Base-by-base conservation (phyloP, 257 asterid species). In the Ilex aquifolium region DNA sequence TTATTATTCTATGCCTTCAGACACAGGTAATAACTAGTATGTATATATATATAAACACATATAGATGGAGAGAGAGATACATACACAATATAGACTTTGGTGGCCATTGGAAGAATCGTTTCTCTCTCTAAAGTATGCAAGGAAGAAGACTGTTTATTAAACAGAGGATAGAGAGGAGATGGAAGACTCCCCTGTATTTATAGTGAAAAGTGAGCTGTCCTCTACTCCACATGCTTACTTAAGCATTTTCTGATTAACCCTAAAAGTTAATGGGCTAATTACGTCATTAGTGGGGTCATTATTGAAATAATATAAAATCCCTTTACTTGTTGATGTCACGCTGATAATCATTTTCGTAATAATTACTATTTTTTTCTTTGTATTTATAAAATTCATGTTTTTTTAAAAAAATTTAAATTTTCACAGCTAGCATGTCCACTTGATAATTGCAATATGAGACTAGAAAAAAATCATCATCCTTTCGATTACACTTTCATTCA, bases 31-130 rank as follows among this genome's bases (percentile, higher is more conserved):
- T 21, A 21, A 21, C 27, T 21, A 21, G 27, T 21, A 21, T 21
- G 27, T 21, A 21, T 21, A 21, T 21, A 21, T 21, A 21, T 21
- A 21, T 21, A 21, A 21, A 21, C 27, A 21, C 27, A 21, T 21
- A 21, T 21, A 21, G 27, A 1, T 21, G 27, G 27, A 21, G 27
- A 21, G 27, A 21, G 31, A 67, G 16, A 65, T n/a, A 53, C 89
- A 4, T 80, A 87, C 95, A 87, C 76, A 40, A 87, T 75, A 73
- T 84, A 82, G 14, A 87, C 74, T 75, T 84, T 82, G 76, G 72
- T 58, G 2, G 91, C 95, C 95, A 87, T 83, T 78, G 75, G 65
- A 65, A 36, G 30, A 42, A 56, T 40, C 51, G 15, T 1, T 64
- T 44, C 61, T 5, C 40, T 52, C 60, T 9, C 70, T 52, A 68